These are phyloP conservation scores for Nemania diffusa DNA, from an alignment of 2,329 filamentous ascomycete genomes.

Conservation along the genomic window DNA sequence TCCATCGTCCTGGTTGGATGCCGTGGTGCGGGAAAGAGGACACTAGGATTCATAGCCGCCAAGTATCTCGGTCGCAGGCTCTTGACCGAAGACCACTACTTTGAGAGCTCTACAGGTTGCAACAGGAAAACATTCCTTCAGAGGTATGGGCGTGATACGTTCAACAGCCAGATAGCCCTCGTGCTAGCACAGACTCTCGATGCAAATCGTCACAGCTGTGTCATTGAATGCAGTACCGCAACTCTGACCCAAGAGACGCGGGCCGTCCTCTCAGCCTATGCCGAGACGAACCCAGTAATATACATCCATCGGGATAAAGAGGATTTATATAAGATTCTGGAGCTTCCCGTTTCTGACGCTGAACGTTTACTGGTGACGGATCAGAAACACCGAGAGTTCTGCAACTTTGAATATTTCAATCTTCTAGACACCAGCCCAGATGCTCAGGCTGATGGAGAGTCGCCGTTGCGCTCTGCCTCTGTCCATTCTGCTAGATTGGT, in stretches of 20 bases:
- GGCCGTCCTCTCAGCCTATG: conserved; percentile 66
- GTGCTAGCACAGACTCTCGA: conserved; percentile 70
- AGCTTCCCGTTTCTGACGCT: conserved; percentile 58
- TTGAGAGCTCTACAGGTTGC: conserved; percentile 71
- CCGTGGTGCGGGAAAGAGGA: conserved; percentile 77
- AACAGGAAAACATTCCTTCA: conserved; percentile 69
- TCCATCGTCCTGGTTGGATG: conserved; percentile 78
- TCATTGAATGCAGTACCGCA: conserved; percentile 76
- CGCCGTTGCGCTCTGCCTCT: conserved; percentile 54
- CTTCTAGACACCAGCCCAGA: conserved; percentile 60
- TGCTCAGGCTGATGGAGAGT: conserved; percentile 45
- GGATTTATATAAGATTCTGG: conserved; percentile 69
- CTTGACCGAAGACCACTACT: conserved; percentile 74
- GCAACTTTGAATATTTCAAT: conserved; percentile 79
- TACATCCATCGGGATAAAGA: conserved; percentile 74
- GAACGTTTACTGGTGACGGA: conserved; percentile 66
- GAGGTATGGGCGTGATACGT: conserved; percentile 68
- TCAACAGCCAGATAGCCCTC: conserved; percentile 69
- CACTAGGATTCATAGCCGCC: conserved; percentile 77
- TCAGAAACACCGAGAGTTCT: conserved; percentile 68
- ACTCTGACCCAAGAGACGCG: conserved; percentile 71
- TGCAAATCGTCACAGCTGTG: conserved; percentile 67
- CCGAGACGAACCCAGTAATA: conserved; percentile 73
- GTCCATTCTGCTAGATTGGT: conserved; percentile 68
- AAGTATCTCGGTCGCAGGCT: conserved; percentile 73